Evolutionary conservation across 2,329 filamentous ascomycete species (phyloP).

Genomic region (Coleophoma eucalyptorum): DNA sequence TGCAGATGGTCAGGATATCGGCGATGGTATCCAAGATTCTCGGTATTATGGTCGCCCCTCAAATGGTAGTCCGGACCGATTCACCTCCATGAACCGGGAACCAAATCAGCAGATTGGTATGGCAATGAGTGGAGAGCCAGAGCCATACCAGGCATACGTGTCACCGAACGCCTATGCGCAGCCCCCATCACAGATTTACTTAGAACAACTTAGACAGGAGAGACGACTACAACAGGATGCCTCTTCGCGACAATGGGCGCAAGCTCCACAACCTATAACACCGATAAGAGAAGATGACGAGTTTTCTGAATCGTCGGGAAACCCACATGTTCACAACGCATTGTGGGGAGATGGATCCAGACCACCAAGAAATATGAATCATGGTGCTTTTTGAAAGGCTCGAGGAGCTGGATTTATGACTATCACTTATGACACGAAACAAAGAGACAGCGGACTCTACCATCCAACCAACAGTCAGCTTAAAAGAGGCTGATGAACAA

Average conservation of each 20-base stretch:
- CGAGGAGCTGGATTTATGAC: not conserved
- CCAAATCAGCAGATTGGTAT: not conserved
- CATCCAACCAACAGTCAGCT: not conserved
- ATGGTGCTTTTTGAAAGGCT: not conserved
- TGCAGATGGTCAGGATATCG: constrained; percentile 19
- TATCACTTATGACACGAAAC: not conserved
- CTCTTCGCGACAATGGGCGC: not conserved
- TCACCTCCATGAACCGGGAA: not conserved
- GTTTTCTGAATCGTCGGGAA: not conserved
- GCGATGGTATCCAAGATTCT: not conserved
- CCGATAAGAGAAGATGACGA: not conserved
- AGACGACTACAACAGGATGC: not conserved
- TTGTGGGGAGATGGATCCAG: not conserved
- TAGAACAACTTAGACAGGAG: not conserved
- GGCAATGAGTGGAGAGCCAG: not conserved
- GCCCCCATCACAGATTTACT: not conserved
- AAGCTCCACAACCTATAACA: not conserved
- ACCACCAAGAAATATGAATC: not conserved
- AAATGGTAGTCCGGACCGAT: not conserved
- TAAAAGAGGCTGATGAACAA: not conserved
- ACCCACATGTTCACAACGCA: not conserved
- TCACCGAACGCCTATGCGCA: not conserved
- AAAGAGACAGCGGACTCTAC: not conserved
- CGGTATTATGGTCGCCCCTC: not conserved
- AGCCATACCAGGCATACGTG: not conserved